Conservation (phyloP, 805 yeast species). For the Lachancea sp. region DNA sequence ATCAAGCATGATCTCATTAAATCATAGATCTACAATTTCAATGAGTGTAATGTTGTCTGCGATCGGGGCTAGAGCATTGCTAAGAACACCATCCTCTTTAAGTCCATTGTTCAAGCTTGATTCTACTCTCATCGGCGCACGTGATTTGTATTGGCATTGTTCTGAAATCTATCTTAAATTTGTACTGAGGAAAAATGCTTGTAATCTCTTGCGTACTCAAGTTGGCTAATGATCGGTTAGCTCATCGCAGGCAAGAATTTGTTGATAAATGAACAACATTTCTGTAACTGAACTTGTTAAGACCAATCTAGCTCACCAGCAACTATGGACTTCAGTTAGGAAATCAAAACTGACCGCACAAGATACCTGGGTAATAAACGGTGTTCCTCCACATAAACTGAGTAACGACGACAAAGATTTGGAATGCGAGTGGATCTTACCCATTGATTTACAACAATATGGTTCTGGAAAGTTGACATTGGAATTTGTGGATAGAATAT, state of each 20-base stretch:
- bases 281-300: constrained; percentile 13
- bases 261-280: constrained; percentile 4
- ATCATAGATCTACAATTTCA: no score
- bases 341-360: constrained; percentile 10
- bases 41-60: no score
- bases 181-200: no score
- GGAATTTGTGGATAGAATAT: constrained; percentile 20
- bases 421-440: constrained; percentile 24
- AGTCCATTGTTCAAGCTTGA: no score
- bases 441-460: constrained; percentile 29
- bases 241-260: neutral
- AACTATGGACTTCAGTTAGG: constrained; percentile 25
- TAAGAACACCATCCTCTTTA: no score
- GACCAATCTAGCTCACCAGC: constrained; percentile 24
- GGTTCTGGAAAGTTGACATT: constrained; percentile 19
- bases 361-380: constrained; percentile 17
- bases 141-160: no score
- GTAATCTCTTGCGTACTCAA: no score
- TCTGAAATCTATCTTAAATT: no score
- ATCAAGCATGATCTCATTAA: no score
- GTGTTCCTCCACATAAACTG: constrained; percentile 21
- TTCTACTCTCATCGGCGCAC: no score
- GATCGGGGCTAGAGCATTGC: no score
- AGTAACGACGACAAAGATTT: constrained; percentile 20
- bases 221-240: no score